A percentile compares a stretch with the other conserved stretches of the same genome.
Conservation (phyloP, 495 filamentous ascomycete species). For the Bryoglossum gracile region DNA sequence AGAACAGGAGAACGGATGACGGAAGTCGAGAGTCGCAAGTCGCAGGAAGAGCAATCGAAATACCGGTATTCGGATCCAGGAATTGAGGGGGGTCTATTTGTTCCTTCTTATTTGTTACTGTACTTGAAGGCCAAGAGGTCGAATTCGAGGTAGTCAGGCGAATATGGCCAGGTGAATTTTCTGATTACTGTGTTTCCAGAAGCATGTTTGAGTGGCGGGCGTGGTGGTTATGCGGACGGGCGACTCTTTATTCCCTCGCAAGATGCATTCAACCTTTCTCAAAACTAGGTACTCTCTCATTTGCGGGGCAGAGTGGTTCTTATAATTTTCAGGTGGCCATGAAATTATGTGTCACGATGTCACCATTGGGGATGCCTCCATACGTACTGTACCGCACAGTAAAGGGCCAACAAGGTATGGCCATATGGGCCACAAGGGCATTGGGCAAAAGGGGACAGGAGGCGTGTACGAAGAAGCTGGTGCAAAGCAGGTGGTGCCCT, state of each 20-base stretch:
- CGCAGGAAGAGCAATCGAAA: too few relatives aligned
- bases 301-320: conserved; percentile 2
- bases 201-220: too few relatives aligned
- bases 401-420: not conserved
- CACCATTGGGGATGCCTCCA: conserved; percentile 1
- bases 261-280: conserved; percentile 1
- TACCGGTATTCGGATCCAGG: too few relatives aligned
- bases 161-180: too few relatives aligned
- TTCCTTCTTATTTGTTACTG: conserved; percentile 1
- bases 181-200: too few relatives aligned
- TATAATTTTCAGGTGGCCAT: conserved; percentile 7
- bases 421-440: too few relatives aligned
- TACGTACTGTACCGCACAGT: not conserved
- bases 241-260: not conserved
- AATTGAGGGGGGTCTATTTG: not conserved
- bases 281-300: not conserved
- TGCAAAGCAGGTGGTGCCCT: not conserved
- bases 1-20: too few relatives aligned
- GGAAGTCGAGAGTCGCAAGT: too few relatives aligned
- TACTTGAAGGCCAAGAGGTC: too few relatives aligned
- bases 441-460: not conserved
- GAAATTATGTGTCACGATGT: conserved; percentile 21
- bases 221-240: too few relatives aligned
- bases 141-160: too few relatives aligned
- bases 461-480: not conserved